Conservation (phyloP, 1,284 basidiomycete species). For the Tetrapyrgos nigripes region DNA sequence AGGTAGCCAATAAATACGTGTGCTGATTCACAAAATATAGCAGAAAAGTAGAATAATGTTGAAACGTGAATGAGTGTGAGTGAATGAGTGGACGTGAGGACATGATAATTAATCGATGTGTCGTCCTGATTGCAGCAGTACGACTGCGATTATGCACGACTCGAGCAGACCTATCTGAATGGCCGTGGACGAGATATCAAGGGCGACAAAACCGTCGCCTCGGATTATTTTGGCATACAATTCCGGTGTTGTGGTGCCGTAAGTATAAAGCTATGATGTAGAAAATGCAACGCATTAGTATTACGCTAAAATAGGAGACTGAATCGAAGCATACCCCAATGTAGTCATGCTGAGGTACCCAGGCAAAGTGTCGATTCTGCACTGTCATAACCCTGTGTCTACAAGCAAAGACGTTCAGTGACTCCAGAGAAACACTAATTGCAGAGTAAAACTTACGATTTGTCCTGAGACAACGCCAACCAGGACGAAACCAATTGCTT, state of each 20-base stretch:
- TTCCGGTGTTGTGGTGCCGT: slow-evolving; percentile 36
- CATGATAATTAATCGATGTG: slow-evolving; percentile 46
- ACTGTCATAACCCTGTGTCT: slow-evolving; percentile 44
- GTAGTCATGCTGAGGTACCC: slow-evolving; percentile 45
- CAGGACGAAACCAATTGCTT: slow-evolving; percentile 31
- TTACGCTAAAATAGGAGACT: neutral
- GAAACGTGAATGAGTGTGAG: too few species aligned
- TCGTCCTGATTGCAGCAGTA: slow-evolving; percentile 55
- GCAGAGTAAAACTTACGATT: slow-evolving; percentile 22
- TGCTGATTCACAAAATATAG: too few species aligned
- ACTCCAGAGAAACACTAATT: neutral
- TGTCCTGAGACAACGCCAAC: slow-evolving; percentile 28
- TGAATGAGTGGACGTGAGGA: neutral
- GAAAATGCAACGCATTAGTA: slow-evolving; percentile 11
- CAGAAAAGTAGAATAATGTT: too few species aligned
- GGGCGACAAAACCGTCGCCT: slow-evolving; percentile 39
- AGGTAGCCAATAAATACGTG: too few species aligned
- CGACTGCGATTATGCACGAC: slow-evolving; percentile 46
- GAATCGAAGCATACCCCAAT: slow-evolving; percentile 40
- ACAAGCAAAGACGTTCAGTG: slow-evolving; percentile 15
- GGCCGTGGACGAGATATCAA: slow-evolving; percentile 53
- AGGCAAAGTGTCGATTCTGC: slow-evolving; percentile 42
- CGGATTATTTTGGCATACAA: slow-evolving; percentile 51
- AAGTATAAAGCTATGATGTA: slow-evolving; percentile 43
- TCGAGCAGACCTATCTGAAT: slow-evolving; percentile 53